Evolutionary conservation across 2,329 filamentous ascomycete species (phyloP), one percentile per base, ranked within the genome.

Genomic region (Phoma herbarum): DNA sequence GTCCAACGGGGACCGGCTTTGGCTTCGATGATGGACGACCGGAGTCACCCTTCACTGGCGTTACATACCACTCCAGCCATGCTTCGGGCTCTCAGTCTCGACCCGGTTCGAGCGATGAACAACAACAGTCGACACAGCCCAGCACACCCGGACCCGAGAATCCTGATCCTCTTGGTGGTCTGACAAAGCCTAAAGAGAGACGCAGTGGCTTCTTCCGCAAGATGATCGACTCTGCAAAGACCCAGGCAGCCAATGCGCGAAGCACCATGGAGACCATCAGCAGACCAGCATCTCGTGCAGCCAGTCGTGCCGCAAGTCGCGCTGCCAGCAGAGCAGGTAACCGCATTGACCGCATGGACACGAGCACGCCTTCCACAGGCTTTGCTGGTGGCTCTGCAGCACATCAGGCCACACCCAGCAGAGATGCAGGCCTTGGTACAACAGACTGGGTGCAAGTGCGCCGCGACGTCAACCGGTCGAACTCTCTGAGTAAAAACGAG

Each of bases 401-500:
- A 8, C 69, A 67, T 60, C 66, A 72, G 1, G 43, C 63, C 14
- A 72, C 61, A n/a, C 79, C 84, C 4, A 85, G 87, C 14, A 84
- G 86, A 55, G 92, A 96, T 18, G 90, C 90, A 84, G 92, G 90
- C 2, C 77, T 90, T 7, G 84, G 79, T 67, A 81, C 83, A 1
- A 85, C 91, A 14, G 94, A 98, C 75, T 99, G 95, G 93, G 93
- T 99, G n/a, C 93, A 98, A 75, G 93, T 98, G 22, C 90, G 95
- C 33, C 88, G 95, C 44, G 96, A 99, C 77, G 90, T 99, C 45
- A 98, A 99, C 76, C 87, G 95, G 33, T 96, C 94, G 3, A 98
- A 97, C 72, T 95, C 94, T 0, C 83, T 97, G 35, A 97, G 93
- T 77, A 89, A 88, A 61, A 95, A 94, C 64, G 95, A 99, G 79